Evolutionary conservation across 257 asterid species (phyloP).

Genomic region (Solanum paucissectum): DNA sequence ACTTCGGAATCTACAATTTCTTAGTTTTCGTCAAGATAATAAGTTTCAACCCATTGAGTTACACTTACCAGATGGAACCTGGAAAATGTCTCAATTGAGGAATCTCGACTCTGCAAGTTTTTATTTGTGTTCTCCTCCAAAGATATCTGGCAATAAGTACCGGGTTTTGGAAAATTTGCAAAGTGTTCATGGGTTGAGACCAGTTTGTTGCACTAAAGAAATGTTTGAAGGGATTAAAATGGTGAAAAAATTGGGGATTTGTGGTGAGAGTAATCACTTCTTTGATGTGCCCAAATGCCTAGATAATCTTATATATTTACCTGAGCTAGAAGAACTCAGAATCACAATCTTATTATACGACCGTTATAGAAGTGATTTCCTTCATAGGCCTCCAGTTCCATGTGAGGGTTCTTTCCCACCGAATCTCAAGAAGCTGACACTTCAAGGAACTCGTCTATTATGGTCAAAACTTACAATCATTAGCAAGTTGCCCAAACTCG

Average conservation of each 20-base stretch:
- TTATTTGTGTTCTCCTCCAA: neutral
- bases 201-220: neutral
- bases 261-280: too few relatives aligned
- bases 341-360: too few relatives aligned
- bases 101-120: neutral
- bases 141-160: too few relatives aligned
- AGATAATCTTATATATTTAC: too few relatives aligned
- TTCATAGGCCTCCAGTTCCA: neutral
- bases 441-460: neutral
- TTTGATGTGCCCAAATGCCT: too few relatives aligned
- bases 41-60: too few relatives aligned
- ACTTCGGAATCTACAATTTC: neutral
- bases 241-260: too few relatives aligned
- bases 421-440: neutral
- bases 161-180: neutral
- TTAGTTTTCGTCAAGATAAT: neutral
- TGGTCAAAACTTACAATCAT: neutral
- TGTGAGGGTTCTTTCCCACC: neutral
- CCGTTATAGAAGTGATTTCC: rapidly evolving
- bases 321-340: too few relatives aligned
- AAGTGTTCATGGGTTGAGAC: neutral
- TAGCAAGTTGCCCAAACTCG: neutral
- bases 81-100: neutral
- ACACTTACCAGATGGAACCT: neutral
- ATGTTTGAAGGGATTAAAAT: neutral